Conservation (phyloP, 129 eudicot species). For the Flaveria trinervia region DNA sequence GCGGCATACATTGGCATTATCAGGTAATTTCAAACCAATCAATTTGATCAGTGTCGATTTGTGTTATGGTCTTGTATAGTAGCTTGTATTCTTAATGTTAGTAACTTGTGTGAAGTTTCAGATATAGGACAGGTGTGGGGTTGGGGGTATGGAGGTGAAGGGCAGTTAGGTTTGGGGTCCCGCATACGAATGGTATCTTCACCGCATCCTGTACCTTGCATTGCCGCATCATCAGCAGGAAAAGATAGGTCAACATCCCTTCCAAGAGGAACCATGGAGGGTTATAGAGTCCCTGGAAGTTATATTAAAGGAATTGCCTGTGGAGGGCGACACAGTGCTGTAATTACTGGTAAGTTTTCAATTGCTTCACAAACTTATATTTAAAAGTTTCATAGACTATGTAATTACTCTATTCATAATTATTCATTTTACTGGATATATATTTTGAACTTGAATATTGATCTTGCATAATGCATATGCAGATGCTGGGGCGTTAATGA, state of each 20-base stretch:
- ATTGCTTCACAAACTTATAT: neutral
- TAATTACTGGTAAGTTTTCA: constrained; percentile 64
- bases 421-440: neutral
- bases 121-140: constrained; percentile 99
- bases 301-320: constrained; percentile 87
- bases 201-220: constrained; percentile 94
- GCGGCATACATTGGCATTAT: constrained; percentile 83
- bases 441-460: constrained; percentile 3
- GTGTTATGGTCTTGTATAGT: neutral
- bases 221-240: constrained; percentile 58
- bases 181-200: constrained; percentile 95
- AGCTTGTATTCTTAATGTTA: constrained; percentile 22
- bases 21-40: constrained; percentile 47
- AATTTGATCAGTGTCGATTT: neutral
- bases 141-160: constrained; percentile 99
- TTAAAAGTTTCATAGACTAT: neutral
- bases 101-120: constrained; percentile 51
- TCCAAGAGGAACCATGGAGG: constrained; percentile 59
- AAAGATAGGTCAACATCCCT: constrained; percentile 56
- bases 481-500: constrained; percentile 94
- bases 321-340: constrained; percentile 98
- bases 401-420: neutral
- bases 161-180: constrained; percentile 93
- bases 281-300: constrained; percentile 85
- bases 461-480: constrained; percentile 25